phyloP scores from a whole-genome alignment of 345 rosid species.

The Eucalyptus sp. region DNA sequence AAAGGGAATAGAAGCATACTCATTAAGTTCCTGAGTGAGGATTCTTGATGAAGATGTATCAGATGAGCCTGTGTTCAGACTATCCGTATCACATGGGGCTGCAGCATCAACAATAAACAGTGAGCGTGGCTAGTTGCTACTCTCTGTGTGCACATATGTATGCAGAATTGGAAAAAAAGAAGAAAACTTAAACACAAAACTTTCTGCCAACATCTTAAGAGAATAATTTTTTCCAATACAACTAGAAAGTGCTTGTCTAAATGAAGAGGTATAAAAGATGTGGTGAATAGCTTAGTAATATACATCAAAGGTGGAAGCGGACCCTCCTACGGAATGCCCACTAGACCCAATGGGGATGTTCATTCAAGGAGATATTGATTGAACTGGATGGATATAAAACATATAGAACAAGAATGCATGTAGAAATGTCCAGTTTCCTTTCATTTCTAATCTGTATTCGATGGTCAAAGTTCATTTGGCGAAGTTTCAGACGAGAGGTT shows the following conservation, averaged over 20 bases:
- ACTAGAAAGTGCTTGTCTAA: not conserved
- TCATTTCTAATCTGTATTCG: not conserved
- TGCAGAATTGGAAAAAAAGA: not conserved
- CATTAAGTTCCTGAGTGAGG: constrained; percentile 57
- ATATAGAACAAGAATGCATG: not conserved
- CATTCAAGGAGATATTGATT: not conserved
- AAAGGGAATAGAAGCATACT: constrained; percentile 31
- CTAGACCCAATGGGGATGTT: not conserved
- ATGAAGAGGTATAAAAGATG: not conserved
- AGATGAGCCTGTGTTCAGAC: constrained; percentile 77
- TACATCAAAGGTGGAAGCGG: not conserved
- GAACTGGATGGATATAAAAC: not conserved
- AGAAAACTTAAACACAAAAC: not conserved
- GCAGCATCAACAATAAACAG: not conserved
- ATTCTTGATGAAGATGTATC: constrained; percentile 54
- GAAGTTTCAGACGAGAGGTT: not conserved
- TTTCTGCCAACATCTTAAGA: not conserved
- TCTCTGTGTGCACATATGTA: not conserved
- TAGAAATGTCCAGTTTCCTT: not conserved
- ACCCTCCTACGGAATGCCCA: not conserved
- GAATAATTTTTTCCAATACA: not conserved
- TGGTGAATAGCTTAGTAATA: not conserved
- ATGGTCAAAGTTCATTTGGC: not conserved
- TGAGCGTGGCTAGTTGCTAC: not conserved
- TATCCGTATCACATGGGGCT: constrained; percentile 73